Evolutionary conservation across 2,329 filamentous ascomycete species (phyloP).

Genomic region (Alternaria gaisen): DNA sequence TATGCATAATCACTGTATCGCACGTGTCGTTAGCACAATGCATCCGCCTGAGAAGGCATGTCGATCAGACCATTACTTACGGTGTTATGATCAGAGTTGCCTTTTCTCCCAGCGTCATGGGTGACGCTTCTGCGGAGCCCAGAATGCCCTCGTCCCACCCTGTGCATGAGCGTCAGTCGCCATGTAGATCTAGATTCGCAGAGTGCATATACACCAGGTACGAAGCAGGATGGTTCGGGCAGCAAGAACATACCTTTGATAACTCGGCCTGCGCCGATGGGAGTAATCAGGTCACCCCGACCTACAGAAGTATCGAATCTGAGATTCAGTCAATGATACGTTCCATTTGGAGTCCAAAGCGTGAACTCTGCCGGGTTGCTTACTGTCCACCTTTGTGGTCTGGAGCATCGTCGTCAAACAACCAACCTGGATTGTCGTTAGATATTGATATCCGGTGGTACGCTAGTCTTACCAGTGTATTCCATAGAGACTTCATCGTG

Average conservation of each 20-base stretch:
- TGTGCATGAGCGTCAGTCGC: conserved; percentile 39
- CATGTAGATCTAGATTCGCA: conserved; percentile 11
- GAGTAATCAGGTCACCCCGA: conserved; percentile 76
- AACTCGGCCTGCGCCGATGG: conserved; percentile 83
- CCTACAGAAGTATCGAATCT: conserved; percentile 91
- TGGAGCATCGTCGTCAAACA: conserved; percentile 71
- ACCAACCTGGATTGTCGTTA: conserved; percentile 63
- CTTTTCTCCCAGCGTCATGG: conserved; percentile 93
- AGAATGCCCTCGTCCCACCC: conserved; percentile 74
- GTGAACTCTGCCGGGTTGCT: conserved; percentile 45
- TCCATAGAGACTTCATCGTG: conserved; percentile 85
- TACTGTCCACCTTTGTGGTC: conserved; percentile 76
- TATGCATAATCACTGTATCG: conserved; percentile 49
- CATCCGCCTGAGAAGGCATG: background rate
- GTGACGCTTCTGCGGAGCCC: conserved; percentile 42
- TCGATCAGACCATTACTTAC: conserved; percentile 58
- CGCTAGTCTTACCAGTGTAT: conserved; percentile 70
- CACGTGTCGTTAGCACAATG: conserved; percentile 27
- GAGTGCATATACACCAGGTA: conserved; percentile 8
- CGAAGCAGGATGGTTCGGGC: conserved; percentile 5
- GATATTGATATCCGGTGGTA: conserved; percentile 5
- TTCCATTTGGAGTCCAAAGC: background rate
- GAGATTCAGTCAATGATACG: conserved; percentile 23
- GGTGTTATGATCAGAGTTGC: conserved; percentile 81
- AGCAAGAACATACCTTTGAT: conserved; percentile 74